A percentile compares a stretch with the other conserved stretches of the same genome.
Evolutionary conservation across 176 grass and related monocot species (phyloP).

Genomic region (Hordeum vulgare): MorexV3_pseudomolecules_assembly NC_058518.1:393192081-393192580

Average conservation of each 20-base stretch:
- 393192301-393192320: conserved; percentile 1
- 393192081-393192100: background rate
- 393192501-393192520: background rate
- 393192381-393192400: background rate
- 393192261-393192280: background rate
- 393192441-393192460: background rate
- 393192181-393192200: background rate
- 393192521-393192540: background rate
- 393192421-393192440: background rate
- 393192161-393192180: background rate
- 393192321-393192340: background rate
- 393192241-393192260: background rate
- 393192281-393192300: background rate
- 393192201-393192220: background rate
- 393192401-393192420: background rate
- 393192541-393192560: conserved; percentile 6
- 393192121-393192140: background rate
- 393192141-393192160: background rate
- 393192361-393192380: background rate
- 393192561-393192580: background rate
- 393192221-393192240: background rate
- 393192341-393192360: background rate
- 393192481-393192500: background rate
- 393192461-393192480: background rate
- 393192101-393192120: conserved; percentile 1